Evolutionary conservation across 371 early-diverging fungal species (phyloP), one percentile per base, ranked within the genome.

Genomic region (Mortierella sp.): DNA sequence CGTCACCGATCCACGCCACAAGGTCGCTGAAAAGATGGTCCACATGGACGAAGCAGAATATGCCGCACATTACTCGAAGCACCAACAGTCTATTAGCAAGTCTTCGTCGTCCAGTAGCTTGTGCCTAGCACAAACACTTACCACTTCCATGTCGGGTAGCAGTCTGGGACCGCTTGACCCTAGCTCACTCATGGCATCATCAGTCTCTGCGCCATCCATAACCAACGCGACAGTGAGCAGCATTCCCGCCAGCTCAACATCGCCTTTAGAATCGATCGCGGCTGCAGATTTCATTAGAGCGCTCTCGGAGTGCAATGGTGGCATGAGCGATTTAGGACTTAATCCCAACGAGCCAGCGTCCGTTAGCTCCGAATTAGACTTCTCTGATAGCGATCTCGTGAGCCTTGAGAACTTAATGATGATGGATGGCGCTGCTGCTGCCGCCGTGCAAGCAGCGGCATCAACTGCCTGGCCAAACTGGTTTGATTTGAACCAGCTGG

Each of bases 41-140:
- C 81, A 80, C 54, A 80, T 80, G 81, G 72, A 75, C 22, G 81
- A 80, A 52, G 59, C 75, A 18, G 81, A 80, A 52, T 80, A 80
- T 26, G 76, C 81, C 12, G 72, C 65, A 1, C 81, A 80, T 39
- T 80, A 75, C 64, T 70, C 75, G 12, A 75, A 72, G 65, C 81
- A 75, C 26, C 70, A 72, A 5, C 73, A 57, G 26, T 45, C 70
- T 28, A 80, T 80, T 58, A 68, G 65, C 35, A 75, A 72, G 66
- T 80, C 81, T 4, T 47, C 70, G 1, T 75, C 80, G 1, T 43
- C 64, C 3, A 59, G 63, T 14, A 40, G 69, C 1, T 24, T 73
- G 22, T 68, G 58, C n/a, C 43, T 78, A 57, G 73, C 70, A 0
- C 73, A 78, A 35, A 66, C 69, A 8, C 49, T 78, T 57, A 59